phyloP scores from a whole-genome alignment of 148 eudicot genomes.

The Salicornia ramosissima region DNA sequence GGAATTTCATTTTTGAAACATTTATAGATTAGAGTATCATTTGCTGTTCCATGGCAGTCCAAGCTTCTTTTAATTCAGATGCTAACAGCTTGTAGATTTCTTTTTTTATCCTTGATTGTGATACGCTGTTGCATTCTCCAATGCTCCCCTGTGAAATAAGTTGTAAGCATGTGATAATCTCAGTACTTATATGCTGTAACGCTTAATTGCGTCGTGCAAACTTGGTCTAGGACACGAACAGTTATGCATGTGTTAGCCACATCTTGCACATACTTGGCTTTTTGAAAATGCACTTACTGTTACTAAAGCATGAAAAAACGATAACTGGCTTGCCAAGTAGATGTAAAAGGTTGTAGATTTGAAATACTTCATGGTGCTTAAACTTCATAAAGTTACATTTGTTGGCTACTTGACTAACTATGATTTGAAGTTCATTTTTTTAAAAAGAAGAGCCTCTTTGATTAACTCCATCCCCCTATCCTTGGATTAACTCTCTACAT shows the following conservation, averaged over 20 bases:
- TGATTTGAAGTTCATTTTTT: no score
- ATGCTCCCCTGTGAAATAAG: not conserved
- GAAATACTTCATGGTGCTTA: not conserved
- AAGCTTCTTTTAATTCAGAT: not conserved
- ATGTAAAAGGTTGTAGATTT: not conserved
- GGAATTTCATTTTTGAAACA: not conserved
- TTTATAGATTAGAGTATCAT: not conserved
- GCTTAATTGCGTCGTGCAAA: not conserved
- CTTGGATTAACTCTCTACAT: not conserved
- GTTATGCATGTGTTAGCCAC: not conserved
- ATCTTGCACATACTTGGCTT: not conserved
- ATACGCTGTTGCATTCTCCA: not conserved
- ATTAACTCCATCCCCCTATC: not conserved
- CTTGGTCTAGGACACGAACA: not conserved
- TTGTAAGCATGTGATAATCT: not conserved
- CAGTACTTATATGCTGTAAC: no score
- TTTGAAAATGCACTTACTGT: not conserved
- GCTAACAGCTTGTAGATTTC: not conserved
- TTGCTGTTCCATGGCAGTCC: not conserved
- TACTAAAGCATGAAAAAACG: not conserved
- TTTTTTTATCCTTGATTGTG: not conserved
- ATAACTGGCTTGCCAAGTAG: not conserved
- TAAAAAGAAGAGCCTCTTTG: not conserved
- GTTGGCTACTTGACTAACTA: no score
- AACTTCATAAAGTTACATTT: not conserved